Evolutionary conservation across 805 yeast genomes (phyloP).

Genomic region (Candida broadrunensis): DNA sequence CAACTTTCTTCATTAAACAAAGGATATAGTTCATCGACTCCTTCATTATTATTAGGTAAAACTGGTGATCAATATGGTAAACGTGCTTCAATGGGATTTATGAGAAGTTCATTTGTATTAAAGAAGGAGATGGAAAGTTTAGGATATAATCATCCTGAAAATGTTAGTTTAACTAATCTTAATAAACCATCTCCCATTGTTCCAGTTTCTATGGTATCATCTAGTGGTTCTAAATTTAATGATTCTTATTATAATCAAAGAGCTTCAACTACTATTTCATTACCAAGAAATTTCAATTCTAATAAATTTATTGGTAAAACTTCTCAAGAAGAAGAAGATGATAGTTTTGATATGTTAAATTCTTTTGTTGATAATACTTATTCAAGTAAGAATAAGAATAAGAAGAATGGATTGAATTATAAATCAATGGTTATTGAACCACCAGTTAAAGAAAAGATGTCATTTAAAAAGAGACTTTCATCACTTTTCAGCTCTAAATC

Average conservation of each 20-base stretch:
- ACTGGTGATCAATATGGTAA: background rate
- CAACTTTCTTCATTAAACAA: constrained; percentile 1
- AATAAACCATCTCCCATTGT: constrained; percentile 5
- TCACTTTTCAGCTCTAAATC: background rate
- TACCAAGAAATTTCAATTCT: constrained; percentile 3
- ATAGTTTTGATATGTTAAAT: constrained; percentile 22
- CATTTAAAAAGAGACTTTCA: constrained; percentile 3
- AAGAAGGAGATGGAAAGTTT: constrained; percentile 36
- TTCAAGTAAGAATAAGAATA: background rate
- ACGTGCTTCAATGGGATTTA: constrained; percentile 41
- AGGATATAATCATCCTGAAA: constrained; percentile 31
- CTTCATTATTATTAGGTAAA: constrained; percentile 7
- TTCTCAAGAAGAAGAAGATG: constrained; percentile 12
- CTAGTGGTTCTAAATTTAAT: background rate
- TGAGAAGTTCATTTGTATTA: constrained; percentile 41
- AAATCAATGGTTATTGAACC: constrained; percentile 1
- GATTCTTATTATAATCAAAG: constrained; percentile 1
- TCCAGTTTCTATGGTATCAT: background rate
- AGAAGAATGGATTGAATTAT: constrained; percentile 1
- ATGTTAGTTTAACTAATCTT: constrained; percentile 18
- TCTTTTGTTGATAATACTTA: constrained; percentile 11
- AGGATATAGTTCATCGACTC: constrained; percentile 8
- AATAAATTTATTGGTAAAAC: background rate
- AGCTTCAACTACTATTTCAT: constrained; percentile 6
- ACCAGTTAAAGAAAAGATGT: constrained; percentile 2